Conservation (phyloP, 768 basidiomycete genomes). For the Boletus coccyginus region DNA sequence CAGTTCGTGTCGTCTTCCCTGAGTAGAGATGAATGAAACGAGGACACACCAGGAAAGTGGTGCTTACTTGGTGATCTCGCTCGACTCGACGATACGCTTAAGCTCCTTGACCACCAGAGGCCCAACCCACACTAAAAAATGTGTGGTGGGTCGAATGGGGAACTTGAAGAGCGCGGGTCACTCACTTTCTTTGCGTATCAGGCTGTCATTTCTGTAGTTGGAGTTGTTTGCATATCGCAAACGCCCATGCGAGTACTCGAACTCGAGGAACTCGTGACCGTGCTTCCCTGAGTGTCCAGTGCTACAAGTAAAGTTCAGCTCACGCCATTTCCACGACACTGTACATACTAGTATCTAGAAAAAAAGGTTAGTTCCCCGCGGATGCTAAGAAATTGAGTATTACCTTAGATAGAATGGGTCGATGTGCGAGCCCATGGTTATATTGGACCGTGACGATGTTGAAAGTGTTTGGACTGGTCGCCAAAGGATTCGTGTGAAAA, state of each 20-base stretch:
- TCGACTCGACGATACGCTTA: conserved; percentile 88
- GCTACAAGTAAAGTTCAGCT: conserved; percentile 6
- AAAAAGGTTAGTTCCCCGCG: conserved; percentile 11
- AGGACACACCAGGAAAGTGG: background rate
- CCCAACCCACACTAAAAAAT: conserved; percentile 82
- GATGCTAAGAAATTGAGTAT: background rate
- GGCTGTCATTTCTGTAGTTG: conserved; percentile 95
- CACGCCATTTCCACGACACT: background rate
- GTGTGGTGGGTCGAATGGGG: background rate
- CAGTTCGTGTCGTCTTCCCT: conserved; percentile 98
- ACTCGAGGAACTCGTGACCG: conserved; percentile 97
- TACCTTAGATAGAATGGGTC: conserved; percentile 84
- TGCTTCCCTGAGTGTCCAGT: conserved; percentile 99
- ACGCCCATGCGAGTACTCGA: conserved; percentile 96
- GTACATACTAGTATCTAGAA: conserved; percentile 51
- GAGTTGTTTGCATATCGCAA: conserved; percentile 99
- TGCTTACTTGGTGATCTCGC: conserved; percentile 87
- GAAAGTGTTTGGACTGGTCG: no score
- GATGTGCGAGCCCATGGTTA: conserved; percentile 42
- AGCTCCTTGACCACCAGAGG: conserved; percentile 91
- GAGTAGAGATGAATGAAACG: conserved; percentile 7
- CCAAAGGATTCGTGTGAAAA: no score
- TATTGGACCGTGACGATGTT: no score
- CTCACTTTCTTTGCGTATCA: conserved; percentile 98
- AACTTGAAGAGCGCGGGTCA: conserved; percentile 12